These are phyloP conservation scores for Paralagenidium karlingii DNA, from an alignment of 352 stramenopile species.

Conservation along the genomic window DNA sequence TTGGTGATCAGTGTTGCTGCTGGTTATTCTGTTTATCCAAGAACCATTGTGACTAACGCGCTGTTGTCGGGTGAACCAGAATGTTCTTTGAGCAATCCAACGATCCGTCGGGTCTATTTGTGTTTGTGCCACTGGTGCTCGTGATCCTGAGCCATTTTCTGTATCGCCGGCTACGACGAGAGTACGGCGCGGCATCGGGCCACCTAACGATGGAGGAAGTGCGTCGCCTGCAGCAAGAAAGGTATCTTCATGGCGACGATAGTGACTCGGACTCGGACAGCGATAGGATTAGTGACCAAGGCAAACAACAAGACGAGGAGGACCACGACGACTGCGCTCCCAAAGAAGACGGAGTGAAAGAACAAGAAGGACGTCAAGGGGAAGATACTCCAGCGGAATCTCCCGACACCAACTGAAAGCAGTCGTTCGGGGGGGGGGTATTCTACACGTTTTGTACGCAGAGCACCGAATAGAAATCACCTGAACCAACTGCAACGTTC, in stretches of 20 bases:
- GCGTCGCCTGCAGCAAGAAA: slow-evolving; percentile 51
- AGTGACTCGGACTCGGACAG: slow-evolving; percentile 14
- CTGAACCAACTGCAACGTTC: too few relatives aligned
- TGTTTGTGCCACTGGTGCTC: slow-evolving; percentile 40
- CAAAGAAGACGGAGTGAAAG: too few relatives aligned
- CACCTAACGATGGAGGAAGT: slow-evolving; percentile 57
- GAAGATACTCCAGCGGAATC: too few relatives aligned
- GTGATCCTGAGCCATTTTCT: slow-evolving; percentile 35
- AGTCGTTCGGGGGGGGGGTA: too few relatives aligned
- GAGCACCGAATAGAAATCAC: too few relatives aligned
- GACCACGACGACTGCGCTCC: too few relatives aligned
- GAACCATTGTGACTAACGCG: not conserved
- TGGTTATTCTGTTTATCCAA: not conserved
- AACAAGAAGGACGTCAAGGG: too few relatives aligned
- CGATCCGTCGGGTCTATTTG: slow-evolving; percentile 53
- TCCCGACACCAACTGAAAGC: too few relatives aligned
- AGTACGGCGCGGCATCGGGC: slow-evolving; percentile 20
- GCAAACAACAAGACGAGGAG: too few relatives aligned
- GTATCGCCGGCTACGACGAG: slow-evolving; percentile 26
- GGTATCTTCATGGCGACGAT: slow-evolving; percentile 54
- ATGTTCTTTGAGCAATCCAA: slow-evolving; percentile 56
- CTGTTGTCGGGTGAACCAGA: slow-evolving; percentile 1
- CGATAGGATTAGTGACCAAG: too few relatives aligned
- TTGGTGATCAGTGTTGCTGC: slow-evolving; percentile 1
- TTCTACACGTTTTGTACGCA: too few relatives aligned